Evolutionary conservation across 306 rosid species (phyloP), one percentile per base, ranked within the genome.

Genomic region (Cucurbita ficifolia): DNA sequence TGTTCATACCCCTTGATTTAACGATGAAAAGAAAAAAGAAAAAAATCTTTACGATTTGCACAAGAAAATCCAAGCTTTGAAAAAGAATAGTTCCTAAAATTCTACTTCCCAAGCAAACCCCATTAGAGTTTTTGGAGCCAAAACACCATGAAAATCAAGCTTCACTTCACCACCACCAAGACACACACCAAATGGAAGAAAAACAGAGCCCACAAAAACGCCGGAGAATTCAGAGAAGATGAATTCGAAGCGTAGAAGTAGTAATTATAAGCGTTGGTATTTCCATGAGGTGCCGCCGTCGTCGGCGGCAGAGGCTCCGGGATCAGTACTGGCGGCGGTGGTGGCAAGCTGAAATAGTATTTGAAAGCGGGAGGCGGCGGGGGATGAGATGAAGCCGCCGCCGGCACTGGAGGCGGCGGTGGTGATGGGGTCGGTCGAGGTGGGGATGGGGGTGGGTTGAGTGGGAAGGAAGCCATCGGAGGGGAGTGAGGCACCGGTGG

Each of bases 211-310:
- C 55, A 76, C 19, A 6, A 59, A 19, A 22, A 56, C 42, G 64
- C 67, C 81, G 52, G 70, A 74, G 43, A n/a, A 12, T 79, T 76
- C 49, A 36, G 68, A 74, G 87, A 81, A 74, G 89, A 77, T 33
- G 90, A 83, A 4, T 18, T 51, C 0, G 97, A 82, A 45, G 96
- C 73, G 38, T 88, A 84, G 50, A 76, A 80, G 36, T 88, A 87
- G 77, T 90, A 85, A 80, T 85, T 85, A 29, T 89, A 91, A 75
- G 82, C 81, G 21, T 87, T 73, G 52, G 60, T 77, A 72, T 84
- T 85, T 57, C 79, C 84, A 2, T 83, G 83, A 70, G 81, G 80
- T 33, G 81, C 86, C 33, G 78, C 49, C 21, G 73, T 73, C 18
- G 84, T 14, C 19, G 72, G 53, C 33, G 72, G 52, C 53, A n/a